Base-by-base conservation (phyloP, 2,329 filamentous ascomycete species). In the Pestalotiopsis sp. region DNA sequence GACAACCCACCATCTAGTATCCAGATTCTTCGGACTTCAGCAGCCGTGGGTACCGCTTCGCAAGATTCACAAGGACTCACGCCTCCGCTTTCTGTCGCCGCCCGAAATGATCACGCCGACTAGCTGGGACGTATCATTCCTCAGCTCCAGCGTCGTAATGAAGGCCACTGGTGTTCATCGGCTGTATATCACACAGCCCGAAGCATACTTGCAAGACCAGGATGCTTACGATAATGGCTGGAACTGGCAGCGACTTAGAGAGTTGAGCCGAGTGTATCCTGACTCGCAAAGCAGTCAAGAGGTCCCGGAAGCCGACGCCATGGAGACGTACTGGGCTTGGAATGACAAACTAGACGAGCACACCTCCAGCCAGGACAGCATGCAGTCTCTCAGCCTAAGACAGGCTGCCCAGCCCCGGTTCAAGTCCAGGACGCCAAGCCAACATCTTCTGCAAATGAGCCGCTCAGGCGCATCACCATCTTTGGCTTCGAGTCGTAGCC, bases 1-100 rank as follows among this genome's bases (percentile, higher is more conserved):
- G 3, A 74, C 74, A 11, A 71, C 77, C 4, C 80, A 81, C 60
- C 74, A 75, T n/a, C 78, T 78, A 59, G 75, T 81, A 12, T 73
- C 80, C 4, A 82, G 82, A 56, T 89, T 86, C 66, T 81, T 90
- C 23, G 92, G 90, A 5, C 82, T 95, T 20, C 85, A 87, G 66
- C 90, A 91, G 58, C 80, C 87, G 0, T 93, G 92, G 86, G 86
- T 95, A n/a, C 93, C 93, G 4, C 82, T 95, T 20, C 88, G 92
- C 64, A 95, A 95, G 77, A 82, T 93, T 2, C 88, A 92, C 76
- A 93, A 92, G 75, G 91, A 93, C 68, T 90, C 91, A 0, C 87
- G 89, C 31, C 84, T 95, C 6, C 88, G 89, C 1, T 94, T 94
- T 73, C 83, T 95, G 12, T 87, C 87, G 5, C 89, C 89, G 1